Evolutionary conservation across 2,329 filamentous ascomycete genomes (phyloP).

Genomic region (Hymenoscyphus albidus): DNA sequence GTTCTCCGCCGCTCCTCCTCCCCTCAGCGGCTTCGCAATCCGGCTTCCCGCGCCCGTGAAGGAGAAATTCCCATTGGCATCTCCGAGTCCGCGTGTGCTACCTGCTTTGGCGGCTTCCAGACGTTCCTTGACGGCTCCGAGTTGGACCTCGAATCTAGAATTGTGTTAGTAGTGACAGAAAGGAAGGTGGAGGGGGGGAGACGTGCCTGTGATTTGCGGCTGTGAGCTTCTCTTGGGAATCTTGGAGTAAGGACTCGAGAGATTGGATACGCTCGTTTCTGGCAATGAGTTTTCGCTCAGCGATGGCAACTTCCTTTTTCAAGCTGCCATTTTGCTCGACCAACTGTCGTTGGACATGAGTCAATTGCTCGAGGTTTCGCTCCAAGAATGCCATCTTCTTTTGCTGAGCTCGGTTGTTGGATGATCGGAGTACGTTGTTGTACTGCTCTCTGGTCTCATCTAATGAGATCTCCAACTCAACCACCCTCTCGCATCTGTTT

Average conservation of each 20-base stretch:
- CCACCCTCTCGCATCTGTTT: constrained; percentile 95
- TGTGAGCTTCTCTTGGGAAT: constrained; percentile 97
- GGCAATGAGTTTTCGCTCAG: constrained; percentile 93
- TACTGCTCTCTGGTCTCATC: constrained; percentile 98
- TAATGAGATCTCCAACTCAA: constrained; percentile 95
- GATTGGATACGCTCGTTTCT: constrained; percentile 96
- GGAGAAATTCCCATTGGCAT: constrained; percentile 66
- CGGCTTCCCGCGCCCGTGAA: constrained; percentile 62
- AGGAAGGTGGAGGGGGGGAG: constrained; percentile 6
- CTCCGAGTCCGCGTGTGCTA: constrained; percentile 77
- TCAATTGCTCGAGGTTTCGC: constrained; percentile 95
- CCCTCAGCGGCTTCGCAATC: constrained; percentile 66
- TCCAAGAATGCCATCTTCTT: constrained; percentile 99
- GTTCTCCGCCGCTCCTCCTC: constrained; percentile 50
- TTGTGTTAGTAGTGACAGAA: constrained; percentile 20
- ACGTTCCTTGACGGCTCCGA: constrained; percentile 95
- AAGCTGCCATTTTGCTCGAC: constrained; percentile 96
- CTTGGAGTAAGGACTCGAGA: constrained; percentile 85
- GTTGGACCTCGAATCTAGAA: constrained; percentile 88
- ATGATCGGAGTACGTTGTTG: constrained; percentile 94
- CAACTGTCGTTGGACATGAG: constrained; percentile 92
- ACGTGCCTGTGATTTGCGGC: constrained; percentile 94
- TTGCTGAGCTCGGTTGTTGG: constrained; percentile 97
- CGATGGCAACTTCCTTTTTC: constrained; percentile 99
- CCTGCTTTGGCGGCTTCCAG: constrained; percentile 92